Evolutionary conservation across 2,329 filamentous ascomycete genomes (phyloP), one percentile per base, ranked within the genome.

Genomic region (Colletotrichum costaricense): DNA sequence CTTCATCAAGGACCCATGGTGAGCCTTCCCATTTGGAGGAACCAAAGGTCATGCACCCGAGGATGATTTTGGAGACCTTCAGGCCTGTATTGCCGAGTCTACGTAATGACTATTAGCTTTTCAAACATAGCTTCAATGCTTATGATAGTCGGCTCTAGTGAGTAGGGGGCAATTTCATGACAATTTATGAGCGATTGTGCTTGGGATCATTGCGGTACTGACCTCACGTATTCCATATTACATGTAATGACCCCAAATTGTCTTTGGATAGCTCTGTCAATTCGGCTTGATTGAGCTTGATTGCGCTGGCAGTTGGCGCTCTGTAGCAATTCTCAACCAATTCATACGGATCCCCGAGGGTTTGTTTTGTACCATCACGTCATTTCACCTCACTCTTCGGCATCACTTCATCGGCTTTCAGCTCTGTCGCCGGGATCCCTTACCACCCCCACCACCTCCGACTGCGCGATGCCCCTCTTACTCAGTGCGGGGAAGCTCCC

Each of bases 61-160:
- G 77, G 71, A 83, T 83, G 73, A 84, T 79, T 75, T 80, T 80
- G 38, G 84, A 86, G 64, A 85, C 78, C 74, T 84, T 84, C 33
- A 85, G 81, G 54, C 84, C 84, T 46, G 79, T 82, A 38, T 77
- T 80, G 22, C 83, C 83, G 8, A 84, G 80, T 74, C 81, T 81
- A 14, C 1, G 1, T 3, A 6, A 19, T 22, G 11, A 3, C 6
- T 9, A 4, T 72, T 4, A 72, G 57, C 49, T 19, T 16, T 1
- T 16, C 7, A 6, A 24, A 52, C 1, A 19, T 9, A 3, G 6
- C 9, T 4, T 9, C 12, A 14, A 33, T 9, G 22, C 19, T 14
- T 19, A 6, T 33, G 22, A 3, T 6, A 19, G 7, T 30, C 14
- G 2, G 4, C 2, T 7, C 9, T 33, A 8, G 19, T 30, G 42